These are phyloP conservation scores for Phytophthora nicotianae DNA, from an alignment of 352 stramenopile genomes.

Conservation along the genomic window DNA sequence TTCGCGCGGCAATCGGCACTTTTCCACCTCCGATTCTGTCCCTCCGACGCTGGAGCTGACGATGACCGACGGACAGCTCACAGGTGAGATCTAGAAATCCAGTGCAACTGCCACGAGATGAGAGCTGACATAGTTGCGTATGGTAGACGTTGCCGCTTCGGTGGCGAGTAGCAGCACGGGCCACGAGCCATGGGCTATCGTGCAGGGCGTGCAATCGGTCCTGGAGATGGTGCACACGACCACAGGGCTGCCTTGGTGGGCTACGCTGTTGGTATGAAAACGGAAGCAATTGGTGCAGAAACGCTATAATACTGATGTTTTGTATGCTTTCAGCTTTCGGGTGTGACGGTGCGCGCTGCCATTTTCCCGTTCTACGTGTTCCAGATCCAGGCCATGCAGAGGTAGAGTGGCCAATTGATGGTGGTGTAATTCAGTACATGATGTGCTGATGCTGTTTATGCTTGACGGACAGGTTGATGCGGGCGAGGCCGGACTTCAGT, in stretches of 20 bases:
- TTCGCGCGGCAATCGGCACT: slow-evolving; percentile 34
- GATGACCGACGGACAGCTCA: slow-evolving; percentile 42
- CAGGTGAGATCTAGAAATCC: slow-evolving; percentile 26
- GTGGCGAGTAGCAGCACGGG: slow-evolving; percentile 25
- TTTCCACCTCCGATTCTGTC: slow-evolving; percentile 35
- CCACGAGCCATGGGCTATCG: slow-evolving; percentile 50
- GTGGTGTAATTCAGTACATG: neutral
- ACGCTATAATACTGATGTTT: slow-evolving; percentile 6
- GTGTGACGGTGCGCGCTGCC: slow-evolving; percentile 62
- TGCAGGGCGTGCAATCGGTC: slow-evolving; percentile 62
- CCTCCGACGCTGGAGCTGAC: slow-evolving; percentile 35
- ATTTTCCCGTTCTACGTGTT: slow-evolving; percentile 80
- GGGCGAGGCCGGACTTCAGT: slow-evolving; percentile 57
- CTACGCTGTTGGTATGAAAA: slow-evolving; percentile 55
- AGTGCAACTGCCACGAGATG: neutral
- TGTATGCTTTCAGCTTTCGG: slow-evolving; percentile 42
- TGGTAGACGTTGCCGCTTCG: slow-evolving; percentile 37
- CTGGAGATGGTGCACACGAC: slow-evolving; percentile 69
- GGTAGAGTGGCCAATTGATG: slow-evolving; percentile 23
- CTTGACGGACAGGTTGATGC: slow-evolving; percentile 38
- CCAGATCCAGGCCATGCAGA: slow-evolving; percentile 72
- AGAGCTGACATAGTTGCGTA: slow-evolving; percentile 1
- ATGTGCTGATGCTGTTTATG: slow-evolving; percentile 9
- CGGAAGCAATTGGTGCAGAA: neutral
- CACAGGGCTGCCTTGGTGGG: slow-evolving; percentile 80